Conservation (phyloP, 192 early-diverging fungal species). For the Backusella macrospora region DNA sequence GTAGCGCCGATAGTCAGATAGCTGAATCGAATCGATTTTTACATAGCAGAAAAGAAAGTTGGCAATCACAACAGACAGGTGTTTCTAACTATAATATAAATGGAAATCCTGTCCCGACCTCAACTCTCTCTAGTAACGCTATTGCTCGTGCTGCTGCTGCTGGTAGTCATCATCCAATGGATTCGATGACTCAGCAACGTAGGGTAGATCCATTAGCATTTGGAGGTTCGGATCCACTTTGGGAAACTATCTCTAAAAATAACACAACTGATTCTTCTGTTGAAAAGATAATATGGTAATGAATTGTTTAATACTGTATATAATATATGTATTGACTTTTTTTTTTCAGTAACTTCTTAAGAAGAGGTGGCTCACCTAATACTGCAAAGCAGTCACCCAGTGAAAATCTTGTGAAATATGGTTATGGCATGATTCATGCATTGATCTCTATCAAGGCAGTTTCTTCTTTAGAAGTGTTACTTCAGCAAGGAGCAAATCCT, state of each 20-base stretch:
- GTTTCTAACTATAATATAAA: neutral
- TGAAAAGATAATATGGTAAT: constrained; percentile 44
- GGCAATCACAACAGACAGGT: constrained; percentile 6
- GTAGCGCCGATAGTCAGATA: constrained; percentile 7
- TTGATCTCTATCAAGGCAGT: constrained; percentile 31
- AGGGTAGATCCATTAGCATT: constrained; percentile 35
- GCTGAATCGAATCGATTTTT: neutral
- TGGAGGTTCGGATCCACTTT: constrained; percentile 40
- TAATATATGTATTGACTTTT: neutral
- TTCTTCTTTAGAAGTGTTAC: constrained; percentile 27
- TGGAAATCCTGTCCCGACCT: neutral
- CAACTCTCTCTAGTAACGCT: neutral
- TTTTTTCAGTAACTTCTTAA: constrained; percentile 37
- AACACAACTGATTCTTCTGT: constrained; percentile 35
- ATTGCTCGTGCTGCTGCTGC: neutral
- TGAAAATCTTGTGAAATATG: constrained; percentile 29
- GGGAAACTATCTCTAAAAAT: constrained; percentile 40
- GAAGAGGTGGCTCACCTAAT: constrained; percentile 42
- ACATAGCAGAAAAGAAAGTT: constrained; percentile 16
- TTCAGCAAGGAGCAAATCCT: constrained; percentile 42
- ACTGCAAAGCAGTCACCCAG: constrained; percentile 38
- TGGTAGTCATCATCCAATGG: neutral
- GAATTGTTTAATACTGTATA: neutral
- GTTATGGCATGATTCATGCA: constrained; percentile 43
- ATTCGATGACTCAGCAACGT: constrained; percentile 31